Conservation (phyloP, 2,329 filamentous ascomycete genomes). For the Claviceps lovelessii region DNA sequence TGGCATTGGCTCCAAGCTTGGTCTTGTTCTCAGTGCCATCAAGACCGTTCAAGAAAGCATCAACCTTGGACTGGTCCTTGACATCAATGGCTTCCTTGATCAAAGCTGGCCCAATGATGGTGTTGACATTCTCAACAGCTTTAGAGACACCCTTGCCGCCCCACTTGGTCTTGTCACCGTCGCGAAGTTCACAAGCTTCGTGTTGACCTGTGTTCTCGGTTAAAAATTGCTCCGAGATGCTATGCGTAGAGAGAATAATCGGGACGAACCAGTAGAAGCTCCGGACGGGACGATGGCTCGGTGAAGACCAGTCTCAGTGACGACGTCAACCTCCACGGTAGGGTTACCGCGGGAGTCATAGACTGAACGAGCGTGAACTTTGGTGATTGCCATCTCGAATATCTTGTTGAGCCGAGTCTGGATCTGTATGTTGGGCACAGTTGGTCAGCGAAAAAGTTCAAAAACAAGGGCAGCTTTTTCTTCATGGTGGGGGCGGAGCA, state of each 20-base stretch:
- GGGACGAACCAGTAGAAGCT: constrained; percentile 70
- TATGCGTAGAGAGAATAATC: constrained; percentile 11
- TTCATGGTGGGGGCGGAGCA: constrained; percentile 5
- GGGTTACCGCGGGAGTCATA: constrained; percentile 98
- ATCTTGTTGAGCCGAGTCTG: background rate
- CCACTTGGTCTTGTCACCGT: constrained; percentile 80
- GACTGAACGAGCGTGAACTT: constrained; percentile 85
- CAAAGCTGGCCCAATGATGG: constrained; percentile 61
- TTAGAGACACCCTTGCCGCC: constrained; percentile 75
- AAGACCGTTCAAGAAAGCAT: constrained; percentile 72
- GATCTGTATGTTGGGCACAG: background rate
- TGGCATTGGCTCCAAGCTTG: constrained; percentile 78
- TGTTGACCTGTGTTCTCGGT: constrained; percentile 52
- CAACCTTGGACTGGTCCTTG: constrained; percentile 73
- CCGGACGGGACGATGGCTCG: constrained; percentile 95
- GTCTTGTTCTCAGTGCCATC: constrained; percentile 78
- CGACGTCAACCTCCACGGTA: constrained; percentile 94
- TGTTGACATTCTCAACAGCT: constrained; percentile 77
- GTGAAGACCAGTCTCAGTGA: constrained; percentile 92
- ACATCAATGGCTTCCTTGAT: constrained; percentile 74
- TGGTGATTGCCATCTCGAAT: constrained; percentile 71
- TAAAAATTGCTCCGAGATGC: constrained; percentile 13
- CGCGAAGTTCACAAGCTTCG: constrained; percentile 82
- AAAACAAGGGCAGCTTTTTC: background rate
- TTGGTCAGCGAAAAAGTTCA: constrained; percentile 1